phyloP scores from a whole-genome alignment of 805 yeast species.

The Lipomyces lipofer region DNA sequence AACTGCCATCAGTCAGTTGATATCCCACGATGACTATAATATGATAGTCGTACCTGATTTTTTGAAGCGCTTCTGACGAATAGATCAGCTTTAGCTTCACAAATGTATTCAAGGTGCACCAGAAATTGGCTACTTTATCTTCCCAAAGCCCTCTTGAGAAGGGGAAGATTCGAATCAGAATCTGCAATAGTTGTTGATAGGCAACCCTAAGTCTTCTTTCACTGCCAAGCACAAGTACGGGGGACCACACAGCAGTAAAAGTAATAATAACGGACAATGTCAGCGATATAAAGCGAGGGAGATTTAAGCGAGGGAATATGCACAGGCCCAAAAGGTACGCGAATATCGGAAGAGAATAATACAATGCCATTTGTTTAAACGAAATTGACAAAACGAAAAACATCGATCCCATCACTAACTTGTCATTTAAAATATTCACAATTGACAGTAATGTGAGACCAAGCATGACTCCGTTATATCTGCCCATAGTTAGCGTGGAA shows the following conservation, averaged over 20 bases:
- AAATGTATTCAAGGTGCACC: conserved; percentile 89
- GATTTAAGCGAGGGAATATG: conserved; percentile 47
- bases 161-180: conserved; percentile 75
- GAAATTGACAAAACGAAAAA: conserved; percentile 76
- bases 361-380: conserved; percentile 94
- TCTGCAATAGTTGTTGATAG: conserved; percentile 54
- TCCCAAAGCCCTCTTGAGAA: conserved; percentile 92
- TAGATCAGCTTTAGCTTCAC: conserved; percentile 66
- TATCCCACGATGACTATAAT: conserved; percentile 49
- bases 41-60: conserved; percentile 37
- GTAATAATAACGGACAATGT: conserved; percentile 64
- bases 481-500: too few species aligned
- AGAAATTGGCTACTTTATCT: conserved; percentile 94
- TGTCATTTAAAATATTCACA: conserved; percentile 62
- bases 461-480: conserved; percentile 85
- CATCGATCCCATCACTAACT: conserved; percentile 65
- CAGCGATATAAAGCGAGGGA: conserved; percentile 60
- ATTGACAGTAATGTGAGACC: conserved; percentile 76
- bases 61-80: conserved; percentile 58
- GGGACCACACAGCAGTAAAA: conserved; percentile 54
- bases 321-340: conserved; percentile 67
- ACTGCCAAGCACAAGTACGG: conserved; percentile 46
- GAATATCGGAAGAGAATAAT: conserved; percentile 88
- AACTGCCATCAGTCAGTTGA: conserved; percentile 37
- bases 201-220: conserved; percentile 27